Evolutionary conservation across 345 rosid genomes (phyloP).

Genomic region (Gossypium thurberi): DNA sequence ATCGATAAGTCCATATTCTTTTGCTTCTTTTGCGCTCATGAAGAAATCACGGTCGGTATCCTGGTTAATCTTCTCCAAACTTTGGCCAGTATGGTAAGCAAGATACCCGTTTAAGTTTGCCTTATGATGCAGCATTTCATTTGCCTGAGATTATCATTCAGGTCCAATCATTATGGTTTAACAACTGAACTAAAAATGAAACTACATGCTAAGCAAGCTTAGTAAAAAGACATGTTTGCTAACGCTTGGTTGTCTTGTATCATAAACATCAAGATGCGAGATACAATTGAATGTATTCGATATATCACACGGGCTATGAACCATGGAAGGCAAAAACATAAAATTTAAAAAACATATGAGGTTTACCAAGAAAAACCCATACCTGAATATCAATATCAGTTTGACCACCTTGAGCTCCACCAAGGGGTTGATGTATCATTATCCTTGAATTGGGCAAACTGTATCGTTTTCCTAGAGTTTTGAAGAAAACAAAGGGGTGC

Average conservation of each 20-base stretch:
- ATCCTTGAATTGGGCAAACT: slow-evolving; percentile 96
- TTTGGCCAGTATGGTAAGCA: slow-evolving; percentile 90
- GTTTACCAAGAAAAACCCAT: not conserved
- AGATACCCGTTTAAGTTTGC: slow-evolving; percentile 86
- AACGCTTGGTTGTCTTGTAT: not conserved
- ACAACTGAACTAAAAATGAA: not conserved
- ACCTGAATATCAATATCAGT: slow-evolving; percentile 93
- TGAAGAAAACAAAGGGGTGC: slow-evolving; percentile 9
- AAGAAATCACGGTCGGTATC: slow-evolving; percentile 97
- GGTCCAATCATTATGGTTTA: not conserved
- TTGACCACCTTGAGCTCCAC: slow-evolving; percentile 93
- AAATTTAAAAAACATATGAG: not conserved
- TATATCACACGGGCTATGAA: not conserved
- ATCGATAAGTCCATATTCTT: slow-evolving; percentile 85
- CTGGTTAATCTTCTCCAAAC: slow-evolving; percentile 66
- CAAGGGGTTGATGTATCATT: slow-evolving; percentile 99
- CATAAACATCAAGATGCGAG: slow-evolving; percentile 4
- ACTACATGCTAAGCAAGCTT: not conserved
- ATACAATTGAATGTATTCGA: not conserved
- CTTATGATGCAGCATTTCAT: slow-evolving; percentile 93
- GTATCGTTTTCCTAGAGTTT: slow-evolving; percentile 71
- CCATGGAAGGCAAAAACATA: not conserved
- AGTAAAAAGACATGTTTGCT: not conserved
- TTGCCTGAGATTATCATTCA: slow-evolving; percentile 47
- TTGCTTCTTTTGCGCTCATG: slow-evolving; percentile 93